Percentiles rank a stretch among this genome's conserved stretches.
These are phyloP conservation scores for Ceriops tagal DNA, from an alignment of 345 rosid genomes.

Conservation along the genomic window DNA sequence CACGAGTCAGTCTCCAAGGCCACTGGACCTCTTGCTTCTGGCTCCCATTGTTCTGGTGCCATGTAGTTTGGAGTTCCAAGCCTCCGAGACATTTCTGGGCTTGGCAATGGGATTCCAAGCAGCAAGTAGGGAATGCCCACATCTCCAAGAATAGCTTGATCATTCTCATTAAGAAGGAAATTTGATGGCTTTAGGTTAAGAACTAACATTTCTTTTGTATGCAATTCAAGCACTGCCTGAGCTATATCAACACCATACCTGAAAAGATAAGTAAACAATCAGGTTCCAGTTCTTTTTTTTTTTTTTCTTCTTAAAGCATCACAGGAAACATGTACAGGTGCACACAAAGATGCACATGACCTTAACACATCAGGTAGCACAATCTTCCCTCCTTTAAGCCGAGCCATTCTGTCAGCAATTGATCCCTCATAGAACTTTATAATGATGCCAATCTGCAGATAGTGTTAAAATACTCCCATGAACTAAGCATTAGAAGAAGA, in stretches of 20 bases:
- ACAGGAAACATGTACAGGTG: background rate
- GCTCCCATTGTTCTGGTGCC: constrained; percentile 99
- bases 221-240: constrained; percentile 61
- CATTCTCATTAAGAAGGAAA: constrained; percentile 63
- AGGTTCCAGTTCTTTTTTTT: background rate
- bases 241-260: constrained; percentile 78
- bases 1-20: constrained; percentile 89
- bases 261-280: constrained; percentile 22
- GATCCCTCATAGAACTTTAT: constrained; percentile 93
- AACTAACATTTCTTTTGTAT: constrained; percentile 59
- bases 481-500: constrained; percentile 4
- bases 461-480: background rate
- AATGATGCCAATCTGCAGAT: constrained; percentile 59
- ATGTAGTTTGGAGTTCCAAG: constrained; percentile 92
- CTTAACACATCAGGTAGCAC: constrained; percentile 57
- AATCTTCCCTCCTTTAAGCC: constrained; percentile 77
- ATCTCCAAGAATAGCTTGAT: constrained; percentile 71
- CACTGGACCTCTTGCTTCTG: constrained; percentile 78
- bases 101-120: constrained; percentile 62
- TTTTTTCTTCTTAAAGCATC: background rate
- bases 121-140: constrained; percentile 72
- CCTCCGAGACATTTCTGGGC: constrained; percentile 56
- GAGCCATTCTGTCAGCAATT: constrained; percentile 79
- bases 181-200: constrained; percentile 82
- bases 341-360: constrained; percentile 25